A percentile compares a stretch with the other conserved stretches of the same genome.
Evolutionary conservation across 108 stramenopile genomes (phyloP).

Genomic region (Nitzschia sp.): DNA sequence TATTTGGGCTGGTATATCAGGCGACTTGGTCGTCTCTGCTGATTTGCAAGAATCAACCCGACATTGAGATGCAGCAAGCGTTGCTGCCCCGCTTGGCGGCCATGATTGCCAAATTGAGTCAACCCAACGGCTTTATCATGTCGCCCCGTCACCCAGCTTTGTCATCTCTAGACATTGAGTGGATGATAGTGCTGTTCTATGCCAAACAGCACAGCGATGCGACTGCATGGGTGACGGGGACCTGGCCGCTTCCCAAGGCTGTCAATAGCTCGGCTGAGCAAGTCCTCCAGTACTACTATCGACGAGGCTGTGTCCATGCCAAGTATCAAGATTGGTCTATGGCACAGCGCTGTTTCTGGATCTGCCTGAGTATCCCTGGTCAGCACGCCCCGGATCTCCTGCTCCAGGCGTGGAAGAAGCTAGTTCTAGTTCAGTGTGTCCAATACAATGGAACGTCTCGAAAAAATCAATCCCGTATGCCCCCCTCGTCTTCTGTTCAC

Average conservation of each 20-base stretch:
- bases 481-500: background rate
- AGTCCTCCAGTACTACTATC: conserved; percentile 62
- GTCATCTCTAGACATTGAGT: too few relatives aligned
- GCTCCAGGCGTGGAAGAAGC: conserved; percentile 72
- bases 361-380: conserved; percentile 57
- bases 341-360: conserved; percentile 68
- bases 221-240: conserved; percentile 19
- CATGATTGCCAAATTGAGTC: too few relatives aligned
- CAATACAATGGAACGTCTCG: conserved; percentile 24
- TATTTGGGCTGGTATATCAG: too few relatives aligned
- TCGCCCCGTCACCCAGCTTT: too few relatives aligned
- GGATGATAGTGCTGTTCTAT: too few relatives aligned
- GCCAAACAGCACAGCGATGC: conserved; percentile 61
- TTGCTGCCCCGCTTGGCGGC: too few relatives aligned
- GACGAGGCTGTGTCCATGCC: conserved; percentile 63
- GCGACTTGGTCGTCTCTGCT: too few relatives aligned
- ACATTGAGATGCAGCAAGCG: background rate
- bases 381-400: conserved; percentile 36
- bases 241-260: conserved; percentile 44
- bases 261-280: conserved; percentile 6
- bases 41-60: conserved; percentile 14
- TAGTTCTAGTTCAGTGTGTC: conserved; percentile 58
- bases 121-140: too few relatives aligned
- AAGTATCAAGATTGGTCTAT: conserved; percentile 48
- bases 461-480: conserved; percentile 13